Percentiles rank a stretch among this genome's conserved stretches.
These are phyloP conservation scores for Fraxinus americana DNA, from an alignment of 257 asterid species.

Conservation along the genomic window DNA sequence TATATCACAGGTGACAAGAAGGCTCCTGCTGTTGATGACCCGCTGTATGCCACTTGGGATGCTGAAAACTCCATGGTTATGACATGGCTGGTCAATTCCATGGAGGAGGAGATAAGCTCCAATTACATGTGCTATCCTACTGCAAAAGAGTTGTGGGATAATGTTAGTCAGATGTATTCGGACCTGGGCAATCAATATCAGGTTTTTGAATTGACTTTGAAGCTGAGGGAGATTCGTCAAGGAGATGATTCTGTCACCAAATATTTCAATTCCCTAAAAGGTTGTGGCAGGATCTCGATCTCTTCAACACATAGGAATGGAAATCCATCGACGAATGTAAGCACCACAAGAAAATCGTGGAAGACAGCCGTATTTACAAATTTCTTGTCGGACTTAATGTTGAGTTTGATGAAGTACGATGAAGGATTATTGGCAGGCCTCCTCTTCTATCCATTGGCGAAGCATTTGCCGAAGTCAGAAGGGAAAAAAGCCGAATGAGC, in stretches of 20 bases:
- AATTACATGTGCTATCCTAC: neutral
- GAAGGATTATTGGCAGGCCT: neutral
- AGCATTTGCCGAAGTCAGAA: too few species aligned
- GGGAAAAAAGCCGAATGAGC: too few species aligned
- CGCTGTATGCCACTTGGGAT: neutral
- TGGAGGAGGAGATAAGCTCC: neutral
- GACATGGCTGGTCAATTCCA: constrained; percentile 6
- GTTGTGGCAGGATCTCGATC: neutral
- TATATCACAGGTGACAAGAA: neutral
- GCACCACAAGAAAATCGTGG: neutral
- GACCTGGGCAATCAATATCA: neutral
- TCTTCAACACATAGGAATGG: neutral
- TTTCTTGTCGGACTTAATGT: neutral
- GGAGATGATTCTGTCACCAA: neutral
- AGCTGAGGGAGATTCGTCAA: neutral
- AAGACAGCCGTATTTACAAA: neutral
- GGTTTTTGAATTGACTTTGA: neutral
- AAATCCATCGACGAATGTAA: neutral
- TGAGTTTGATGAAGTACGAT: too few species aligned
- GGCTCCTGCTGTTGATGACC: neutral
- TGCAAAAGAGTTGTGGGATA: neutral
- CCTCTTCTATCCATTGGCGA: too few species aligned
- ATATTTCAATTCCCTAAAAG: neutral
- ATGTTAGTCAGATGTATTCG: neutral
- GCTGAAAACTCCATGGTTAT: constrained; percentile 2